A percentile compares a stretch with the other conserved stretches of the same genome.
These are phyloP conservation scores for Trametes cubensis DNA, from an alignment of 768 basidiomycete species.

Conservation along the genomic window DNA sequence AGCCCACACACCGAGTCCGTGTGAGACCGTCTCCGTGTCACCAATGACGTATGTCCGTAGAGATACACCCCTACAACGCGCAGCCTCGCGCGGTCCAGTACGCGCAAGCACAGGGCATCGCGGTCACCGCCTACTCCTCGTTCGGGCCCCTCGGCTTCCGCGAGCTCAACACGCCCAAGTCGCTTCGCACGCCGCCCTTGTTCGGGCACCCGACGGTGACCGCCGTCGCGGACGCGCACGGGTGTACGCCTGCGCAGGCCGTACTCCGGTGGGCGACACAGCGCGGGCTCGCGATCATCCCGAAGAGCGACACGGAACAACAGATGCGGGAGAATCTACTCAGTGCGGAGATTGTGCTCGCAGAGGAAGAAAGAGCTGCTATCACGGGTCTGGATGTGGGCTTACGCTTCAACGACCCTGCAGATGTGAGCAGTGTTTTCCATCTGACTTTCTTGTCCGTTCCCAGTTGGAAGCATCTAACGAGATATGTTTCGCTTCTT, in stretches of 20 bases:
- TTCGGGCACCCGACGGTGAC: constrained; percentile 31
- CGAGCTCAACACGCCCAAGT: constrained; percentile 34
- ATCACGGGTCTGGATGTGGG: constrained; percentile 38
- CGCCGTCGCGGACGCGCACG: constrained; percentile 33
- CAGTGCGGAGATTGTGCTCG: constrained; percentile 34
- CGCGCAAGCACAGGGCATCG: constrained; percentile 33
- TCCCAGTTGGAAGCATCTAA: background rate
- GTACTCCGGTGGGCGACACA: constrained; percentile 81
- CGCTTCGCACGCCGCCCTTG: constrained; percentile 29
- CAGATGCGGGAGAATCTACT: constrained; percentile 43
- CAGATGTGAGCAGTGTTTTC: constrained; percentile 24
- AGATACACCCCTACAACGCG: constrained; percentile 41
- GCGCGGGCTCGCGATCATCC: constrained; percentile 72
- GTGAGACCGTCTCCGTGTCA: background rate
- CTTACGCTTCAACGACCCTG: constrained; percentile 41
- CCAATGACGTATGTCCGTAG: constrained; percentile 17
- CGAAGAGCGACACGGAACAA: constrained; percentile 58
- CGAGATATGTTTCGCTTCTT: background rate
- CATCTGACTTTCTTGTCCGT: background rate
- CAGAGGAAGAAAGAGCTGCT: constrained; percentile 37
- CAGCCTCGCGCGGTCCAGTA: constrained; percentile 35
- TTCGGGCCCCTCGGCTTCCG: constrained; percentile 38
- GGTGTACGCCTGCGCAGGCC: constrained; percentile 57
- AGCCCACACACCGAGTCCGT: background rate
- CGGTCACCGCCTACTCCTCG: constrained; percentile 40